Evolutionary conservation across 1,139 yeast genomes (phyloP).

Genomic region (Kluyveromyces marxianus): DNA sequence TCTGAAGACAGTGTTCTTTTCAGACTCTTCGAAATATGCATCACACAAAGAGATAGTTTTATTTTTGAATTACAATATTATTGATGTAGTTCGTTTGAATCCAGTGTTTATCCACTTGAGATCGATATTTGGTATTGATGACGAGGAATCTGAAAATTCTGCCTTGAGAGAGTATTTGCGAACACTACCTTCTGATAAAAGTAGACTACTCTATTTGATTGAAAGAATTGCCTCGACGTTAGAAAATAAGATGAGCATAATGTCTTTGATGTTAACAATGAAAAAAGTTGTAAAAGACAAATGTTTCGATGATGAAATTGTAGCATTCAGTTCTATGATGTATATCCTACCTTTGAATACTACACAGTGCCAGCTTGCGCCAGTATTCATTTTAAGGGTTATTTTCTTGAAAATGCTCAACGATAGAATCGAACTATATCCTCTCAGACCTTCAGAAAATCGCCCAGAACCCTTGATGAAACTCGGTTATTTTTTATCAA

Average conservation of each 20-base stretch:
- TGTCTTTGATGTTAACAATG: background rate
- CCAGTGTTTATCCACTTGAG: conserved; percentile 20
- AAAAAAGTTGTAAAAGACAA: background rate
- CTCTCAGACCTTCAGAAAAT: background rate
- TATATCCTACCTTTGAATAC: background rate
- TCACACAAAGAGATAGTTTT: conserved; percentile 11
- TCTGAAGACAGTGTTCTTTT: conserved; percentile 9
- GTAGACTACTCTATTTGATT: conserved; percentile 1
- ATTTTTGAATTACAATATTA: conserved; percentile 18
- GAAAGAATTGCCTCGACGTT: conserved; percentile 2
- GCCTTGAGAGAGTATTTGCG: conserved; percentile 17
- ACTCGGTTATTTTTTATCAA: background rate
- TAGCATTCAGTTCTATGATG: background rate
- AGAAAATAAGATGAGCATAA: background rate
- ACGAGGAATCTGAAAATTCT: conserved; percentile 24
- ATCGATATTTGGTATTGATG: conserved; percentile 22
- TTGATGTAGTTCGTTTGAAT: conserved; percentile 17
- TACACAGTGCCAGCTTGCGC: background rate
- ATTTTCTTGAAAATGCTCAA: background rate
- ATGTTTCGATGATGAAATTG: background rate
- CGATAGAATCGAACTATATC: background rate
- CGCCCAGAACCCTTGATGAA: background rate
- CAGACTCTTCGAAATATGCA: conserved; percentile 3
- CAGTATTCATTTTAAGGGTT: background rate
- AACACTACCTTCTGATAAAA: background rate